Evolutionary conservation across 768 basidiomycete genomes (phyloP).

Genomic region (Amanita molliuscula): DNA sequence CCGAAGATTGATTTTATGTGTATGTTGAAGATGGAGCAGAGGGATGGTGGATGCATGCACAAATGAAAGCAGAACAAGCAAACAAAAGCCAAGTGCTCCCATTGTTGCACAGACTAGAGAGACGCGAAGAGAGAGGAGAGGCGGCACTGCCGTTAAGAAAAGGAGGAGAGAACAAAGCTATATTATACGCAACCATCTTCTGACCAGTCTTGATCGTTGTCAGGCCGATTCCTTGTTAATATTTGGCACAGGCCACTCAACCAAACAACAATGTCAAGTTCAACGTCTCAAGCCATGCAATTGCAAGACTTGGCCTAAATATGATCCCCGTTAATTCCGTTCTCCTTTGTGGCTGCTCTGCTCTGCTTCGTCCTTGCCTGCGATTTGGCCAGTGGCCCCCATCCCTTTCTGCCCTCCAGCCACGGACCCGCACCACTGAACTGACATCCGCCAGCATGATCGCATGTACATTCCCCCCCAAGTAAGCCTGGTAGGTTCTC

Average conservation of each 20-base stretch:
- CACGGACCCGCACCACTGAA: conserved; percentile 62
- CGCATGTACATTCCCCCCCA: conserved; percentile 61
- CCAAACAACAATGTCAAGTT: neutral
- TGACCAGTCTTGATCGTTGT: neutral
- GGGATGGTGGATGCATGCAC: neutral
- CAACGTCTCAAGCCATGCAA: neutral
- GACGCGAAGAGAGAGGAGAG: neutral
- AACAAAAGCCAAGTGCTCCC: neutral
- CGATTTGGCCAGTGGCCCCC: conserved; percentile 35
- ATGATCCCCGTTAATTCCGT: neutral
- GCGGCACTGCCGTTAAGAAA: conserved; percentile 1
- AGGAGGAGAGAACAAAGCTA: neutral
- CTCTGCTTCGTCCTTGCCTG: conserved; percentile 2
- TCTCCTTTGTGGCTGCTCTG: neutral
- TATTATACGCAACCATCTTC: neutral
- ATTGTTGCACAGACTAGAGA: neutral
- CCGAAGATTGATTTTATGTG: neutral
- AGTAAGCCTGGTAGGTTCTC: conserved; percentile 51
- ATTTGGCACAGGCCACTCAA: neutral
- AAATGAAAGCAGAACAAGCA: neutral
- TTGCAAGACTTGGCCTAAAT: too few species aligned
- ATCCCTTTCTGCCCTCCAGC: conserved; percentile 48
- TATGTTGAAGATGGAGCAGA: neutral
- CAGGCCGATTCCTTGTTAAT: neutral
- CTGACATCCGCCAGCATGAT: conserved; percentile 43